A percentile compares a stretch with the other conserved stretches of the same genome.
Conservation (phyloP, 2,329 filamentous ascomycete genomes). For the Xylaria sp. region DNA sequence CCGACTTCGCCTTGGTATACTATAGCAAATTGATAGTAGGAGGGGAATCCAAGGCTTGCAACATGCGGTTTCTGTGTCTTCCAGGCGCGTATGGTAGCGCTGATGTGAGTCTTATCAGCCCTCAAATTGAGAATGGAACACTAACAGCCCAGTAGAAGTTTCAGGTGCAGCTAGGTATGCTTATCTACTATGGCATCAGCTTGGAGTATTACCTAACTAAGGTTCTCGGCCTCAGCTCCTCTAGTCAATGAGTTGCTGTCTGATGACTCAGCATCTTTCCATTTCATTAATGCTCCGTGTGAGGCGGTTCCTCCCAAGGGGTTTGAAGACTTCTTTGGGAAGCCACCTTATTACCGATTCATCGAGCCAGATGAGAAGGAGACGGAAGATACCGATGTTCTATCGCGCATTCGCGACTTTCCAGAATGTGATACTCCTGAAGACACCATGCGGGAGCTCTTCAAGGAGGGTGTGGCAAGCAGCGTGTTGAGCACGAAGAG, state of each 20-base stretch:
- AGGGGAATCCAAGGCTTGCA: conserved; percentile 40
- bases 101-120: conserved; percentile 46
- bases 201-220: conserved; percentile 31
- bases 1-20: conserved; percentile 35
- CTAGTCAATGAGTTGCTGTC: conserved; percentile 60
- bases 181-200: conserved; percentile 16
- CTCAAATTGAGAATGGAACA: conserved; percentile 12
- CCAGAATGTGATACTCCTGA: conserved; percentile 64
- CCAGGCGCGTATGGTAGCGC: conserved; percentile 69
- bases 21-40: conserved; percentile 18
- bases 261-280: conserved; percentile 60
- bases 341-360: conserved; percentile 66
- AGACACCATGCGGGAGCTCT: conserved; percentile 65
- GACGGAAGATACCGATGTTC: conserved; percentile 57
- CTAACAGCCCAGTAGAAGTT: conserved; percentile 59
- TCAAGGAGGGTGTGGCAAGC: conserved; percentile 55
- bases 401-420: conserved; percentile 65
- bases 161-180: conserved; percentile 62
- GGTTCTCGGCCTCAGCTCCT: conserved; percentile 53
- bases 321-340: conserved; percentile 68
- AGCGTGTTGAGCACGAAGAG: conserved; percentile 54
- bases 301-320: conserved; percentile 62
- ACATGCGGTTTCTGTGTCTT: conserved; percentile 67
- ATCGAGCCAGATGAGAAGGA: conserved; percentile 61
- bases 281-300: conserved; percentile 64